A percentile compares a stretch with the other conserved stretches of the same genome.
Evolutionary conservation across 768 basidiomycete genomes (phyloP).

Genomic region (Sporobolomyces pararoseus): DNA sequence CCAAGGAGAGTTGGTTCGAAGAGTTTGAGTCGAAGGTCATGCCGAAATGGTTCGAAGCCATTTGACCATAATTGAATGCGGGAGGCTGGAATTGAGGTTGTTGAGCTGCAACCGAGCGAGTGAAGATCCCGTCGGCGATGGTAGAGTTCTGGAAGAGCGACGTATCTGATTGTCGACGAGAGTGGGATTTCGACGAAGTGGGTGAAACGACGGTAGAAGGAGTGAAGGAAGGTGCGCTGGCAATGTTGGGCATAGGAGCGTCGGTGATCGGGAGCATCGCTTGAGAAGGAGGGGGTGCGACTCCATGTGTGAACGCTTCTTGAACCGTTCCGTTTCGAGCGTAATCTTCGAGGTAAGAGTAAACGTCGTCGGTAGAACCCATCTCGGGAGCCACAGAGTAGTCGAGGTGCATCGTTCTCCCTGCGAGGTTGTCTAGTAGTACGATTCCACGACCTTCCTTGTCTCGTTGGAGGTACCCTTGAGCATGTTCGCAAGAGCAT

Average conservation of each 20-base stretch:
- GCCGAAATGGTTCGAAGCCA: background rate
- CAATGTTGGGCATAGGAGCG: conserved; percentile 7
- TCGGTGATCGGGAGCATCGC: conserved; percentile 8
- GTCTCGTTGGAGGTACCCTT: conserved; percentile 38
- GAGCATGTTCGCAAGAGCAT: conserved; percentile 38
- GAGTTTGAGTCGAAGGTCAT: conserved; percentile 1
- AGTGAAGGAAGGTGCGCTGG: conserved; percentile 9
- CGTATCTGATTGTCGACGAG: conserved; percentile 11
- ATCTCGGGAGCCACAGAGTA: conserved; percentile 29
- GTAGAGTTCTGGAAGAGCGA: conserved; percentile 1
- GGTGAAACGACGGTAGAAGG: background rate
- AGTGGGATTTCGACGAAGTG: background rate
- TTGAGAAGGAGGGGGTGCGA: background rate
- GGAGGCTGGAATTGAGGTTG: background rate
- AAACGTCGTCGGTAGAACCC: conserved; percentile 37
- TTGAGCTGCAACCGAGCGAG: conserved; percentile 1
- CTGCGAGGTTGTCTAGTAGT: conserved; percentile 37
- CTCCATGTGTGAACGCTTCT: conserved; percentile 5
- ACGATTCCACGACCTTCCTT: conserved; percentile 32
- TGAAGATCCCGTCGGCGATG: background rate
- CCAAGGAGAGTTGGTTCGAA: conserved; percentile 5
- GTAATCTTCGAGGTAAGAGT: conserved; percentile 25
- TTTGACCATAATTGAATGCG: conserved; percentile 4
- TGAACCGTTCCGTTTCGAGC: conserved; percentile 16
- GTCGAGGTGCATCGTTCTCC: conserved; percentile 34